Evolutionary conservation across 164 flowering plant species (phyloP).

Genomic region (Nelumbo lutea): DNA sequence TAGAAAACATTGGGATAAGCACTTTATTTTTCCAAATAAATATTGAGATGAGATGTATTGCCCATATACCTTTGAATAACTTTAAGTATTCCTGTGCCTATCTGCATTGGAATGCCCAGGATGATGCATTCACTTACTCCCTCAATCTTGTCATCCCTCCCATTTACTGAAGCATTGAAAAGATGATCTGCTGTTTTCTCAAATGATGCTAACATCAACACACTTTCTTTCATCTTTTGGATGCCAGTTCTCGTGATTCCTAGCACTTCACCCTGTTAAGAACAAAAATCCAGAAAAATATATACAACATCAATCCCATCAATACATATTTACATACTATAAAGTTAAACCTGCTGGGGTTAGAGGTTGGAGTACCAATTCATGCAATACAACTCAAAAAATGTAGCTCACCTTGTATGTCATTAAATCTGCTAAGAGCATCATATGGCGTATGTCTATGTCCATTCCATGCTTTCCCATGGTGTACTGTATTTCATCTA

Average conservation of each 20-base stretch:
- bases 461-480: constrained; percentile 83
- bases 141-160: constrained; percentile 64
- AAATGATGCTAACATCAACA: constrained; percentile 85
- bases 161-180: constrained; percentile 65
- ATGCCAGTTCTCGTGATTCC: constrained; percentile 52
- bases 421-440: constrained; percentile 95
- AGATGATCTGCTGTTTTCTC: constrained; percentile 79
- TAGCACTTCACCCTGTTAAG: constrained; percentile 64
- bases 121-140: constrained; percentile 95
- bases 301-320: not conserved
- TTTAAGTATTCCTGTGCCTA: constrained; percentile 89
- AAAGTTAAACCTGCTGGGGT: not conserved
- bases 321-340: not conserved
- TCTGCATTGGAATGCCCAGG: constrained; percentile 87
- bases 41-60: not conserved
- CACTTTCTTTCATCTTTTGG: constrained; percentile 62
- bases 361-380: not conserved
- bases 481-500: constrained; percentile 66
- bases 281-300: constrained; percentile 9
- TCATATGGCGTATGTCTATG: constrained; percentile 93
- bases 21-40: not conserved
- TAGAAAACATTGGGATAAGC: not conserved
- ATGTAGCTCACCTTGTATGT: constrained; percentile 55
- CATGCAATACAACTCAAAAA: not conserved
- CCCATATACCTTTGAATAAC: constrained; percentile 59